Percentiles rank a stretch among this genome's conserved stretches.
phyloP scores from a whole-genome alignment of 441 rosid genomes.

The Pelargonium cotyledonis region DNA sequence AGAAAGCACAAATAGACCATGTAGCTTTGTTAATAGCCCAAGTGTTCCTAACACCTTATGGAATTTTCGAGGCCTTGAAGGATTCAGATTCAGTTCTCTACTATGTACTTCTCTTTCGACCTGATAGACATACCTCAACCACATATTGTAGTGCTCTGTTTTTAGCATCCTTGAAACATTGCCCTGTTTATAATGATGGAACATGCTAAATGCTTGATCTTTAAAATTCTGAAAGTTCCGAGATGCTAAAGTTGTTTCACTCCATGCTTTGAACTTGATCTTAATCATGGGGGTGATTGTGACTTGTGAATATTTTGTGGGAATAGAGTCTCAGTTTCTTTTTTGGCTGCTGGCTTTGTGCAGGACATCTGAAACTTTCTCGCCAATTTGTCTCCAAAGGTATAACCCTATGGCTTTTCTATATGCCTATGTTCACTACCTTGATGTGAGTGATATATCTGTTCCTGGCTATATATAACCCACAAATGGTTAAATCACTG shows the following conservation, averaged over 20 bases:
- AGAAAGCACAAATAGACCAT: too few species aligned
- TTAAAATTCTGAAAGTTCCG: too few species aligned
- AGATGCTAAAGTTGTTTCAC: too few species aligned
- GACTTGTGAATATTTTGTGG: not conserved
- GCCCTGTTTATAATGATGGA: too few species aligned
- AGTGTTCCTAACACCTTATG: too few species aligned
- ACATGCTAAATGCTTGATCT: too few species aligned
- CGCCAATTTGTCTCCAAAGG: constrained; percentile 96
- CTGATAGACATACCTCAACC: not conserved
- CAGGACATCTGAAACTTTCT: constrained; percentile 97
- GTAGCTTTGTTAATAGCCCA: too few species aligned
- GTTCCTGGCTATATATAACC: not conserved
- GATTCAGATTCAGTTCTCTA: too few species aligned
- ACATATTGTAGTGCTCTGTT: not conserved
- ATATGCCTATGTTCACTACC: constrained; percentile 88
- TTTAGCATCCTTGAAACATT: not conserved
- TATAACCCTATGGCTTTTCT: constrained; percentile 91
- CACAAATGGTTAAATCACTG: not conserved
- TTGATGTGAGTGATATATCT: constrained; percentile 69
- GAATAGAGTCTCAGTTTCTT: constrained; percentile 16
- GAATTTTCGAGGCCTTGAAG: too few species aligned
- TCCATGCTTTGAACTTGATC: too few species aligned
- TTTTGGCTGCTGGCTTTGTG: constrained; percentile 20
- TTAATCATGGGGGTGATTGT: not conserved
- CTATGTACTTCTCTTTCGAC: not conserved